Base-by-base conservation (phyloP, 2,329 filamentous ascomycete species). In the Pestalotiopsis sp. region DNA sequence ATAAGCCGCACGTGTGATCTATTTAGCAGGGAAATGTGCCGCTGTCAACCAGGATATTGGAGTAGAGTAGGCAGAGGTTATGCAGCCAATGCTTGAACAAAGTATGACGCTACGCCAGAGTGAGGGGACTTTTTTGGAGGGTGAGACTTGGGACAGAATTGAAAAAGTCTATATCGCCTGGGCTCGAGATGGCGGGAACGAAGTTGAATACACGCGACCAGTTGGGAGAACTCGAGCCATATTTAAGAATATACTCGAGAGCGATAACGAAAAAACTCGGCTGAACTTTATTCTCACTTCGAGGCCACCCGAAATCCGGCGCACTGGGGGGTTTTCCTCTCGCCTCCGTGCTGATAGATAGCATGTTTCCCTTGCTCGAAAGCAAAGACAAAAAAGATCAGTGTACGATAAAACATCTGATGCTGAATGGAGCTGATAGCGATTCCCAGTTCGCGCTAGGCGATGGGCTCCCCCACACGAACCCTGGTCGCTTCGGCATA, bases 381-480 rank as follows among this genome's bases (percentile, higher is more conserved):
- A 20, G 25, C 14, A 62, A 62, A 11, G 14, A 11, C 31, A 36
- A 36, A 36, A 36, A 36, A 36, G 7, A 36, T 36, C 31, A 36
- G 31, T 36, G 31, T 36, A 36, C 31, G 31, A 36, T n/a, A 36
- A 62, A 62, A 62, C 59, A 62, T 62, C 59, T 62, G 59, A 62
- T 62, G 45, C 17, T 52, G 45, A 20, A 20, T 36, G 36, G 59
- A 62, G 38, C 59, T 62, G 59, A 62, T 62, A 62, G 31, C 27
- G 59, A 62, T 52, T 52, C 17, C 31, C 31, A 36, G 31, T 36
- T 36, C 31, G 17, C n/a, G 14, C 27, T 39, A 62, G 36, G 31
- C n/a, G 27, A 9, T 20, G 27, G 31, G 27, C 31, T 39, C 59
- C 59, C 59, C 59, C 59, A 62, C 59, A 62, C 31, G 27, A 36